Base-by-base conservation (phyloP, 1,284 basidiomycete species). In the Porogramme epimiltina region DNA sequence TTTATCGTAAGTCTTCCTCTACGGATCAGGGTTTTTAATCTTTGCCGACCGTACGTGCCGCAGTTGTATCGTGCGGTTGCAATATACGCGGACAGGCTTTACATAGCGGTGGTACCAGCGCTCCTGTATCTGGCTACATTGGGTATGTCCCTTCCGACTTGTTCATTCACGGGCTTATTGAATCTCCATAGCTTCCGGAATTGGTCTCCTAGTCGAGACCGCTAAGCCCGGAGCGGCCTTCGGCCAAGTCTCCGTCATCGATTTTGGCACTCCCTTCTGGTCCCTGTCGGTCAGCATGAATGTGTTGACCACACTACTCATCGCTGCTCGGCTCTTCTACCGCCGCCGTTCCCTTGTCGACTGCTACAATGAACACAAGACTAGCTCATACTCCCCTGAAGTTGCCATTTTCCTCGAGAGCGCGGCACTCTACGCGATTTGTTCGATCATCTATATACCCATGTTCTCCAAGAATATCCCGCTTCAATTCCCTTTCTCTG, bases 401-500 rank as follows among this genome's bases (percentile, higher is more conserved):
- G 41, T 42, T 10, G 41, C 24, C 41, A 42, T 42, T 16, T 42
- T 42, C 41, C 41, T 42, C 26, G 41, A 42, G 24, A 42, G 41
- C 9, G 41, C 41, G 11, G 41, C 41, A 24, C 25, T 42, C 6
- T 42, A 42, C 41, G 41, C 41, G 8, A 42, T 42, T 25, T 42
- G 41, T 24, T 24, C 41, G 41, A 24, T 42, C 41, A 42, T 42
- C 22, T 42, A 42, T 24, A 42, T 42, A 16, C 41, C 41, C 22
- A 42, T 42, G 41, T 42, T 42, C 22, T 20, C 23, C 11, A 42
- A 42, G 24, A 26, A 42, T 25, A 42, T 42, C 3, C 41, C 41
- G 11, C 41, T 42, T 9, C 41, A 42, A n/a, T 42, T 42, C n/a
- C 41, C 41, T 9, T 42, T 42, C 41, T 42, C 41, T 42, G 41